Conservation (phyloP, 1,139 yeast species). For the Tardiomyces digboiensis region DNA sequence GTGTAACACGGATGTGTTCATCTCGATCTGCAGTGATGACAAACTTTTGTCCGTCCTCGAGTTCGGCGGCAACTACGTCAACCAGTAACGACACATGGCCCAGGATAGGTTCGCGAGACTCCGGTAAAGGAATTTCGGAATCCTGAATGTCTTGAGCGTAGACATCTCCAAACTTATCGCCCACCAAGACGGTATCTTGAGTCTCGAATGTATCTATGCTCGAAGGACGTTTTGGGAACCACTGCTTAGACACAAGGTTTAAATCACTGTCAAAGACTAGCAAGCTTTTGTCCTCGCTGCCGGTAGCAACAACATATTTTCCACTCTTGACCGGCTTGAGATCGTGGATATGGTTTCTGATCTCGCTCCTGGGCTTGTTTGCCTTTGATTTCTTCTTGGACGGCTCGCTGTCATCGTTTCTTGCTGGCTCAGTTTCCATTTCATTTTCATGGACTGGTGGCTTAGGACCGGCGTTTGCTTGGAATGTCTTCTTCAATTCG, state of each 20-base stretch:
- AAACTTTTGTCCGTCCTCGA: conserved; percentile 37
- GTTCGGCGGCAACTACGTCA: conserved; percentile 43
- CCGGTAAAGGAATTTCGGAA: conserved; percentile 15
- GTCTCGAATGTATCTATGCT: conserved; percentile 51
- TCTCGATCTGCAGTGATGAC: conserved; percentile 87
- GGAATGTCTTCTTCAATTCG: not conserved
- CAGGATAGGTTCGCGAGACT: conserved; percentile 54
- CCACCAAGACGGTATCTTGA: conserved; percentile 48
- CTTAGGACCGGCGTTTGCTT: not conserved
- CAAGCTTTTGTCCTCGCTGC: conserved; percentile 82
- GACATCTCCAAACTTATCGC: conserved; percentile 98
- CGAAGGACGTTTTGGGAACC: conserved; percentile 85
- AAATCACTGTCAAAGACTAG: conserved; percentile 43
- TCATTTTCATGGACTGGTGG: not conserved
- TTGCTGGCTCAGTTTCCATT: not conserved
- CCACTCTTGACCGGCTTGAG: conserved; percentile 46
- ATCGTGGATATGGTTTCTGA: conserved; percentile 38
- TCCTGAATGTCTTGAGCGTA: conserved; percentile 28
- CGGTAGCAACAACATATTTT: conserved; percentile 50
- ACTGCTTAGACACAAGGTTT: conserved; percentile 54
- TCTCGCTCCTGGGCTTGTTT: not conserved
- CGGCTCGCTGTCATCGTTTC: not conserved
- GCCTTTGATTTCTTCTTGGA: not conserved
- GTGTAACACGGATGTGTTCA: conserved; percentile 87
- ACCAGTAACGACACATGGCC: conserved; percentile 98